Conservation (phyloP, 495 filamentous ascomycete species). For the Penicillium cataractarum region DNA sequence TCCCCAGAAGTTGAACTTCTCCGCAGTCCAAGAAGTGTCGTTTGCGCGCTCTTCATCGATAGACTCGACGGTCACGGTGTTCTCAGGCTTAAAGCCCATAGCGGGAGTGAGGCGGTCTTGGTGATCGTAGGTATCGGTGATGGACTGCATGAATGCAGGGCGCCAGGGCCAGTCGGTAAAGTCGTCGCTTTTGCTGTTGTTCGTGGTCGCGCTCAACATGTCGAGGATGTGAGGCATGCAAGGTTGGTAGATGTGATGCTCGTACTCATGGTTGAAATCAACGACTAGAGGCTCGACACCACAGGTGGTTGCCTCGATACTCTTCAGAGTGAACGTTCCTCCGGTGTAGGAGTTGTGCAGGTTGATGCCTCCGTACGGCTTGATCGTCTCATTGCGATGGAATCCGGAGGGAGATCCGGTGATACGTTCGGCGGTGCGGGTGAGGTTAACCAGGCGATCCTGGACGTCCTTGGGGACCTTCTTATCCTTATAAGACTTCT, state of each 20-base stretch:
- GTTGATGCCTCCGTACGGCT: slow-evolving; percentile 42
- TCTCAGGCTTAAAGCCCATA: slow-evolving; percentile 38
- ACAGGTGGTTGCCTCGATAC: slow-evolving; percentile 43
- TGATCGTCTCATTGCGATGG: slow-evolving; percentile 18
- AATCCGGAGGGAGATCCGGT: slow-evolving; percentile 36
- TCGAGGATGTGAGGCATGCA: slow-evolving; percentile 47
- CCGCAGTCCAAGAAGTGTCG: slow-evolving; percentile 22
- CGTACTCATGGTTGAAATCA: slow-evolving; percentile 47
- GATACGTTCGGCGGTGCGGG: slow-evolving; percentile 37
- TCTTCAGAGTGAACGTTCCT: slow-evolving; percentile 47
- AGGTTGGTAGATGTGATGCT: slow-evolving; percentile 47
- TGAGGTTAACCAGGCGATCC: slow-evolving; percentile 36
- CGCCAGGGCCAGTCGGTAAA: slow-evolving; percentile 33
- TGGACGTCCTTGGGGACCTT: slow-evolving; percentile 30
- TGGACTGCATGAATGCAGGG: slow-evolving; percentile 39
- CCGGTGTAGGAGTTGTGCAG: slow-evolving; percentile 39
- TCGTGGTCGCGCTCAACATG: slow-evolving; percentile 35
- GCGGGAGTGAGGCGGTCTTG: slow-evolving; percentile 27
- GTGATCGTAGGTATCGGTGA: slow-evolving; percentile 32
- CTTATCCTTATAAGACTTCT: slow-evolving; percentile 28
- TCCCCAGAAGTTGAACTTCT: slow-evolving; percentile 48
- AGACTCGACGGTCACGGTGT: slow-evolving; percentile 30
- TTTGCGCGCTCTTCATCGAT: slow-evolving; percentile 36
- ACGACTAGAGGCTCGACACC: slow-evolving; percentile 45
- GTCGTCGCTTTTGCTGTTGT: slow-evolving; percentile 33